Base-by-base conservation (phyloP, 495 filamentous ascomycete genomes). In the Penicillium macrosclerotiorum region DNA sequence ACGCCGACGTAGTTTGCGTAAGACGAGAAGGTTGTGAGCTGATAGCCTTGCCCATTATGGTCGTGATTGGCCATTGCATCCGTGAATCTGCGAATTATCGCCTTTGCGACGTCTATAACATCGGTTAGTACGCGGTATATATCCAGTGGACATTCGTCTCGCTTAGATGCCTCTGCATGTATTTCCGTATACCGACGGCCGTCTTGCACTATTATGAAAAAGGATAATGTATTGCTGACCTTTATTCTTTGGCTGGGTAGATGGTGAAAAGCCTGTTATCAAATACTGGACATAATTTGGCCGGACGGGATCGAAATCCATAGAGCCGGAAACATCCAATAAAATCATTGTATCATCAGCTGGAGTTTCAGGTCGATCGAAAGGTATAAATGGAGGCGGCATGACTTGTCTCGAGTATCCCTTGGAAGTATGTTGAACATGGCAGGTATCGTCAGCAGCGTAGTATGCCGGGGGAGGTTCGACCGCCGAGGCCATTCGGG, bases 331-430 rank as follows among this genome's bases (percentile, higher is more conserved):
- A 8, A 68, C 69, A 48, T 76, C 73, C 22, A 76, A 37, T 2
- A 76, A 40, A 17, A 76, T 68, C 70, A 74, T 73, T 0, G 68
- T 76, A 25, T 76, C 64, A 36, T 74, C 70, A 5, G 58, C 61
- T 5, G 68, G 40, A 5, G 41, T 17, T 49, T 69, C 62, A 1
- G 67, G 65, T 1, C 47, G 45, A 54, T 72, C 66, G 24, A 55
- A 62, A 4, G 65, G 31, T 40, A 51, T 43, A 34, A 68, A 70
- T 14, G 64, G 67, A 4, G 63, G 25, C 5, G 69, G 61, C 59
- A 67, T 65, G 19, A 74, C 69, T 45, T 76, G 73, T 19, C 60
- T 69, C 6, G 68, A 73, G 46, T 76, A 76, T 9, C 59, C 63
- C 12, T 55, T 42, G 4, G 63, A 69, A 4, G 52, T 66, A 51